Evolutionary conservation across 2,329 filamentous ascomycete species (phyloP), one percentile per base, ranked within the genome.

Genomic region (Coniochaeta sp.): DNA sequence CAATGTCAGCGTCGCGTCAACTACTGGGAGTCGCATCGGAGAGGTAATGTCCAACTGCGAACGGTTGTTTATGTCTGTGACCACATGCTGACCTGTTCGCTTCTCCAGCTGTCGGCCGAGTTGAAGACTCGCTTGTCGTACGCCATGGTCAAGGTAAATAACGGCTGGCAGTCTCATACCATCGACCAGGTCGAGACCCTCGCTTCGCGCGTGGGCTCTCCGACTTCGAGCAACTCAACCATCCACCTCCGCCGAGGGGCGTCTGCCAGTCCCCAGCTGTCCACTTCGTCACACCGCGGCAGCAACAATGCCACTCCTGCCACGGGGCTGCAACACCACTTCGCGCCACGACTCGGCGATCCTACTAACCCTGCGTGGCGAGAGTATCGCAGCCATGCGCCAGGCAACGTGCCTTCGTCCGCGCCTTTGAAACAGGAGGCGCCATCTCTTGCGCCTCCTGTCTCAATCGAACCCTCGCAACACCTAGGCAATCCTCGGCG

Each of bases 71-170:
- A 34, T 19, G 4, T 24, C 8, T n/a, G 19, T 30, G 54, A 56
- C 14, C 24, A 40, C 30, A 26, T 14, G 28, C 26, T 22, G 34
- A 60, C 9, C 5, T n/a, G 22, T 38, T 30, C 50, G 22, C 62
- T 67, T 54, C 28, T 19, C 7, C 71, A 92, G 89, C 77, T 91
- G 59, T 91, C 90, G 44, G 84, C 87, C 59, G 89, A 93, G 70
- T 81, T 98, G 58, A 89, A 88, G 70, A 88, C 91, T 57, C 89
- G 91, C 67, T 81, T 98, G 30, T 91, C 91, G 7, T 97, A 97
- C 73, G 93, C 93, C 64, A 95, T 96, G 83, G 83, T 96, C 70
- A 97, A 96, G 74, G 89, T 97, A 44, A 91, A 91, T 71, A 87
- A 96, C 70, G 91, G 91, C 61, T 95, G 92, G 89, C 89, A 96